A percentile compares a stretch with the other conserved stretches of the same genome.
Evolutionary conservation across 1,139 yeast genomes (phyloP).

Genomic region (Yamadazyma blattariae): DNA sequence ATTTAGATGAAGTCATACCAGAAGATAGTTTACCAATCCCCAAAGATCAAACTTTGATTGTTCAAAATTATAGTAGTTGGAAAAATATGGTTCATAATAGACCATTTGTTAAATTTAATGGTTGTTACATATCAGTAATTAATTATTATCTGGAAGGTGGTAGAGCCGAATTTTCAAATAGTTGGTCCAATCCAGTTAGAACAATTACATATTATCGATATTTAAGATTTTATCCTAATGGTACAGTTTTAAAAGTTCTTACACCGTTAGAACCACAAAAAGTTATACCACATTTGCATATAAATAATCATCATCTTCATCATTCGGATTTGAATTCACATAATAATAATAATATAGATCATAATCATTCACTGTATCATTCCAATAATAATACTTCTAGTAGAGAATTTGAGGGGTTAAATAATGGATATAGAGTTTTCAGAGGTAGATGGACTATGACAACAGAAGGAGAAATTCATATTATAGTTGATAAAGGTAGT

Average conservation of each 20-base stretch:
- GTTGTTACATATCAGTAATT: constrained; percentile 82
- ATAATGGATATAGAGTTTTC: constrained; percentile 32
- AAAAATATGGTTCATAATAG: constrained; percentile 43
- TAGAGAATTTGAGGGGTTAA: constrained; percentile 12
- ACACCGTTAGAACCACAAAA: constrained; percentile 63
- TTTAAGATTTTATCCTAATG: constrained; percentile 76
- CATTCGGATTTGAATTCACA: too few species aligned
- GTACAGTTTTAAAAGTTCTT: constrained; percentile 64
- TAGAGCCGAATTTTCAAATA: constrained; percentile 56
- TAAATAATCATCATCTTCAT: not conserved
- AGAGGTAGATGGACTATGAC: constrained; percentile 55
- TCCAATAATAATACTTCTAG: too few species aligned
- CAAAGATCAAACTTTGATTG: constrained; percentile 37
- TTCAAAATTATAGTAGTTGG: constrained; percentile 53
- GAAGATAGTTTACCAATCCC: constrained; percentile 37
- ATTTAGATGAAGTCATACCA: too few species aligned
- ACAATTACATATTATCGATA: constrained; percentile 88
- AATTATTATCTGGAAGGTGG: constrained; percentile 83
- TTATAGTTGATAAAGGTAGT: constrained; percentile 57
- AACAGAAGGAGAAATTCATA: constrained; percentile 48
- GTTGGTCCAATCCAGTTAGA: constrained; percentile 77
- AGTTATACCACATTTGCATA: constrained; percentile 53
- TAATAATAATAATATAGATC: constrained; percentile 14
- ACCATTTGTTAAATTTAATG: constrained; percentile 77
- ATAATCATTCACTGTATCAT: too few species aligned